These are phyloP conservation scores for Sporothrix inflata DNA, from an alignment of 2,329 filamentous ascomycete species.

Conservation along the genomic window DNA sequence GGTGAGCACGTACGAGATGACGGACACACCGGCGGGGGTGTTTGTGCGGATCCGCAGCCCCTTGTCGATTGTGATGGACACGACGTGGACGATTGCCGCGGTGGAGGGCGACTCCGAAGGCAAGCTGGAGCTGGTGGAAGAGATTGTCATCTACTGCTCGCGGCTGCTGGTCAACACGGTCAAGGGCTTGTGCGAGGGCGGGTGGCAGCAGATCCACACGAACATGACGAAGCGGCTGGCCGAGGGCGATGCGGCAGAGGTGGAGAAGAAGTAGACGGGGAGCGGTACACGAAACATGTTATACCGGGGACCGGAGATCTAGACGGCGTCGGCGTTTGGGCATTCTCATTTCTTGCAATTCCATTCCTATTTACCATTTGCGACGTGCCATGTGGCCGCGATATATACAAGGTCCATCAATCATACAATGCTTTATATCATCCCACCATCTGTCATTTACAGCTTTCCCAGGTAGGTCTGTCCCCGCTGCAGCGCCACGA, in stretches of 20 bases:
- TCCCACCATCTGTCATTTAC: not conserved
- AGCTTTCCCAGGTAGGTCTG: slow-evolving; percentile 56
- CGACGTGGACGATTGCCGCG: slow-evolving; percentile 50
- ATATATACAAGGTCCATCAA: slow-evolving; percentile 9
- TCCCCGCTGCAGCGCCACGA: slow-evolving; percentile 66
- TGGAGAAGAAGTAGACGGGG: not conserved
- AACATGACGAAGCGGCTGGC: slow-evolving; percentile 50
- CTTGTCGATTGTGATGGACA: slow-evolving; percentile 57
- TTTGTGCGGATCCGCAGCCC: slow-evolving; percentile 58
- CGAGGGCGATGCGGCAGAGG: slow-evolving; percentile 28
- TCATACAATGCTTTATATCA: not conserved
- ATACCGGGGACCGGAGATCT: not conserved
- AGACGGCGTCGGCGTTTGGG: slow-evolving; percentile 12
- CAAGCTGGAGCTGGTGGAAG: slow-evolving; percentile 52
- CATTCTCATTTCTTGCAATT: slow-evolving; percentile 7
- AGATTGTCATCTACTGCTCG: slow-evolving; percentile 55
- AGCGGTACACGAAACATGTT: no score
- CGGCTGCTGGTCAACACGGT: slow-evolving; percentile 53
- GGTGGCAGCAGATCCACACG: slow-evolving; percentile 55
- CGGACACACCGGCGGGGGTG: slow-evolving; percentile 50
- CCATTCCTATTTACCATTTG: not conserved
- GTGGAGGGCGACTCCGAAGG: slow-evolving; percentile 35
- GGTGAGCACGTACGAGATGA: slow-evolving; percentile 58
- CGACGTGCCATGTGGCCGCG: not conserved
- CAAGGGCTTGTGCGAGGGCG: slow-evolving; percentile 54